Evolutionary conservation across 768 basidiomycete genomes (phyloP).

Genomic region (Mycena haematopus): DNA sequence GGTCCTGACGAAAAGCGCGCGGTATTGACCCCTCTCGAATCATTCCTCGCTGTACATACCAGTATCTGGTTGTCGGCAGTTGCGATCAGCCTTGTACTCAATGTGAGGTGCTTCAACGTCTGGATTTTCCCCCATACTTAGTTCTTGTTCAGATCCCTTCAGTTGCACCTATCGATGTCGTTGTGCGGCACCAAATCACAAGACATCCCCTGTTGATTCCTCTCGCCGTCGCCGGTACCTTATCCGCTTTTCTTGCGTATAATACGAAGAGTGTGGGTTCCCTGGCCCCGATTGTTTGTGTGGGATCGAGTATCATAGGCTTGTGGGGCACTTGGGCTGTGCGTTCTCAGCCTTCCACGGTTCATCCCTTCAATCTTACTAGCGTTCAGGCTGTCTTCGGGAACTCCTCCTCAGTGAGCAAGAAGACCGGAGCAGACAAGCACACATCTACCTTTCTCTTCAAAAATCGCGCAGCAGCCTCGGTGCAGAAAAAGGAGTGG

Average conservation of each 20-base stretch:
- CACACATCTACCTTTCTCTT: conserved; percentile 82
- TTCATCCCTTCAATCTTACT: neutral
- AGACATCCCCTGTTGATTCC: conserved; percentile 71
- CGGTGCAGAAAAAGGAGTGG: conserved; percentile 65
- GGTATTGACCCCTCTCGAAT: conserved; percentile 68
- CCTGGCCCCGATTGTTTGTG: conserved; percentile 57
- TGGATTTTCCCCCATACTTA: conserved; percentile 12
- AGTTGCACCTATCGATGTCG: conserved; percentile 44
- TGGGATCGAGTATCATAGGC: conserved; percentile 58
- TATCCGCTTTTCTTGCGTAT: conserved; percentile 71
- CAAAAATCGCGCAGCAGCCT: conserved; percentile 73
- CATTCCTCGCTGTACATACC: conserved; percentile 70
- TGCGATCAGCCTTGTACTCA: conserved; percentile 61
- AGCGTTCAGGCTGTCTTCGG: conserved; percentile 70
- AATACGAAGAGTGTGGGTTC: conserved; percentile 64
- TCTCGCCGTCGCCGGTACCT: conserved; percentile 55
- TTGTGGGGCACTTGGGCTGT: conserved; percentile 79
- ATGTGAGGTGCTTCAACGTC: conserved; percentile 47
- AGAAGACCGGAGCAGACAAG: conserved; percentile 83
- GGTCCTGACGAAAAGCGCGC: conserved; percentile 42
- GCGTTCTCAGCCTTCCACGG: conserved; percentile 36
- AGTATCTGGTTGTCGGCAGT: conserved; percentile 66
- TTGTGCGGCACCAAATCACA: conserved; percentile 33
- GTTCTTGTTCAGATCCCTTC: conserved; percentile 49
- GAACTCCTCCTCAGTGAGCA: conserved; percentile 60